Evolutionary conservation across 2,329 filamentous ascomycete species (phyloP), one percentile per base, ranked within the genome.

Genomic region (Talaromyces sp.): DNA sequence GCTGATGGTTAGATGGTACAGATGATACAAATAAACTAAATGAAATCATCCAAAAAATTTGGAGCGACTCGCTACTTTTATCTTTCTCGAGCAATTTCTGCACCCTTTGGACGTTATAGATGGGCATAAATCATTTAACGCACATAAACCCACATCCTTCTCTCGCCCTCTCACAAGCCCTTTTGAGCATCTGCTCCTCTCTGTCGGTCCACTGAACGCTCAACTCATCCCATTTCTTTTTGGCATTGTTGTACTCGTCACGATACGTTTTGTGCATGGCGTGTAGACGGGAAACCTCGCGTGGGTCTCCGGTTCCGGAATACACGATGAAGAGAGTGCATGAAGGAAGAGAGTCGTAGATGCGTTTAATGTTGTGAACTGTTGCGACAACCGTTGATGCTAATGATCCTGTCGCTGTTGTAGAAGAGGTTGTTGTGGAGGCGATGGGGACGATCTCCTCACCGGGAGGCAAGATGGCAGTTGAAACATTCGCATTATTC

Each of bases 201-300:
- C 76, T 78, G 74, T 88, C 86, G 21, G 86, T 87, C 86, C 86
- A 88, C 68, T 85, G 82, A 40, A 88, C 83, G 58, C 76, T 84
- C 66, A 88, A 69, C 64, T 87, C 77, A 70, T 88, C 83, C 86
- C 86, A 88, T 25, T 76, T 76, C 62, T 86, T 87, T 73, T 83
- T 84, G 21, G 81, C 79, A 59, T 79, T 76, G 62, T 79, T 76
- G 68, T 82, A 87, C 69, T 88, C 86, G 60, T 81, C 77, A 61
- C 81, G 81, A 70, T 83, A 85, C 61, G 77, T 76, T 67, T 81
- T 79, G 62, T 86, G 83, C 76, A 86, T 77, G 1, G 75, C 76
- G 68, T 87, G 84, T 67, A 88, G 72, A 31, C 83, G 80, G 44
- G 79, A 75, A 48, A 86, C 78, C 61, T 85, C 82, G 33, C 83